Base-by-base conservation (phyloP, 495 filamentous ascomycete species). In the Hypoxylon fragiforme region DNA sequence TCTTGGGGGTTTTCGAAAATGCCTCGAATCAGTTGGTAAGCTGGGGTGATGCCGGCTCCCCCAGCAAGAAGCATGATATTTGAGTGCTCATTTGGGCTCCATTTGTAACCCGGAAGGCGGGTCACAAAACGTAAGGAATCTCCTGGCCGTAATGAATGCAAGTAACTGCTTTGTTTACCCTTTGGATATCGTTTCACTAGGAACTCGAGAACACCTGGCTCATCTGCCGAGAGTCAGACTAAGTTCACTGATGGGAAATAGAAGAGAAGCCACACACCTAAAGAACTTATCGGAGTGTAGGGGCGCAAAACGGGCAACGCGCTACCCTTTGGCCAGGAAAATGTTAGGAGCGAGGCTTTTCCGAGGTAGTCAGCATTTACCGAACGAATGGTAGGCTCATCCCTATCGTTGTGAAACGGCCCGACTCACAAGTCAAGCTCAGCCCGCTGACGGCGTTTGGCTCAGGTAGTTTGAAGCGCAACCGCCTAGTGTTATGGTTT, bases 111-210 rank as follows among this genome's bases (percentile, higher is more conserved):
- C 18, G 72, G 73, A 18, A 87, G 60, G 3, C 78, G 70, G 0
- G 73, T 71, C 5, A 72, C 62, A 46, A 87, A 79, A 19, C 74
- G 77, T 15, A 87, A 69, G 3, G 69, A 74, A 53, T 85, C 76
- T 11, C 85, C 85, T 1, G 84, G 83, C 19, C 73, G 54, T 5
- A 88, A 70, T 11, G 75, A 78, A 70, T 88, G 85, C 11, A 88
- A 54, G 52, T 87, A 76, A 0, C 70, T 72, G 66, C 80, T 84
- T 50, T 78, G 77, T 70, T 81, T 82, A 45, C 84, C 84, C 42
- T 78, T 67, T 3, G 84, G 83, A 64, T 88, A 88, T 41, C 75
- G 71, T 64, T 87, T 88, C 3, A 88, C 76, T 46, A 86, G 73
- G 2, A 88, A 59, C 41, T 84, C 81, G 26, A 86, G 48, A 53